A percentile compares a stretch with the other conserved stretches of the same genome.
These are phyloP conservation scores for Paramecium caudatum DNA, from an alignment of 73 alveolate species.

Conservation along the genomic window DNA sequence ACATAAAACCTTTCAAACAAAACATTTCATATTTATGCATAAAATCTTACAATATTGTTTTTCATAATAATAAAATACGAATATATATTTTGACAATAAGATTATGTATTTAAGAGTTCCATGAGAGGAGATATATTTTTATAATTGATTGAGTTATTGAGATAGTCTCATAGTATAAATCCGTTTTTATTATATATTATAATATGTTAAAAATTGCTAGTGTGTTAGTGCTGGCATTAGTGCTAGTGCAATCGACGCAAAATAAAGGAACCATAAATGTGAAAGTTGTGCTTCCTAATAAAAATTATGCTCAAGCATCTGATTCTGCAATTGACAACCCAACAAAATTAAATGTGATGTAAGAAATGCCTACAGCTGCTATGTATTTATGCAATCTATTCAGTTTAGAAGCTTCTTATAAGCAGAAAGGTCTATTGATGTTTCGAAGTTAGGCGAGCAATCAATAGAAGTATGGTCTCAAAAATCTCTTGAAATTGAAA, in stretches of 20 bases:
- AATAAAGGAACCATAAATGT: slow-evolving; percentile 45
- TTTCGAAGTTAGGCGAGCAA: background rate
- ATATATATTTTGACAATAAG: too few species aligned
- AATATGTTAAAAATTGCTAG: slow-evolving; percentile 37
- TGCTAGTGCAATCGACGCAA: slow-evolving; percentile 40
- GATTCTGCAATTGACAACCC: background rate
- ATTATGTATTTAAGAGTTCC: too few species aligned
- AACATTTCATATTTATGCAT: too few species aligned
- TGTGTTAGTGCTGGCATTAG: slow-evolving; percentile 31
- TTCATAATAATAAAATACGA: too few species aligned
- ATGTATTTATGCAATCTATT: slow-evolving; percentile 45
- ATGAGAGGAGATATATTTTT: too few species aligned
- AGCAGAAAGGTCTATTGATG: slow-evolving; percentile 33
- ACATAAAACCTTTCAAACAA: too few species aligned
- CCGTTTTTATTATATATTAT: slow-evolving; percentile 43
- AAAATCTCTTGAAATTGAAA: slow-evolving; percentile 9
- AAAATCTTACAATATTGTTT: too few species aligned
- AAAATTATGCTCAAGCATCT: background rate
- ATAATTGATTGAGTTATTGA: too few species aligned
- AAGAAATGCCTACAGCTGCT: background rate
- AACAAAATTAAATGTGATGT: background rate
- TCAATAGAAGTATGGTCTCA: slow-evolving; percentile 31
- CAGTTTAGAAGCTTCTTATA: slow-evolving; percentile 33
- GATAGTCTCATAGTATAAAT: too few species aligned
- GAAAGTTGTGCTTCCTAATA: slow-evolving; percentile 28